phyloP scores from a whole-genome alignment of 371 early-diverging fungal genomes.

The Funneliformis caledonium region DNA sequence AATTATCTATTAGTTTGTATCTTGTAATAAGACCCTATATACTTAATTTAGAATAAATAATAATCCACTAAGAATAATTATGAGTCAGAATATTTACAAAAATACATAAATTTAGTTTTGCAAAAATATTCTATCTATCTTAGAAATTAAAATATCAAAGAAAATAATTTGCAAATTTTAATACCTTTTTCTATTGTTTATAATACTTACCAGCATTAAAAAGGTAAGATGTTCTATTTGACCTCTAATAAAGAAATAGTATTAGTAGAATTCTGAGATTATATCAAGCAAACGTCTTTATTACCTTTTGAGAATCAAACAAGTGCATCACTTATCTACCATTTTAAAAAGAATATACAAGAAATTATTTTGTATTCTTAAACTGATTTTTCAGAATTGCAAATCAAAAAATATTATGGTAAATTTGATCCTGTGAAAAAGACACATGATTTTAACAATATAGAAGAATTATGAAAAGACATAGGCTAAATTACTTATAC shows the following conservation, averaged over 20 bases:
- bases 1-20: constrained; percentile 16
- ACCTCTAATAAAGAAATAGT: constrained; percentile 18
- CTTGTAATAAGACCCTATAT: constrained; percentile 7
- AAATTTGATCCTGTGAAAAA: too few relatives aligned
- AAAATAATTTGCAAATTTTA: constrained; percentile 17
- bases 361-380: too few relatives aligned
- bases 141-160: constrained; percentile 23
- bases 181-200: neutral
- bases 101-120: constrained; percentile 30
- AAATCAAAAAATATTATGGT: too few relatives aligned
- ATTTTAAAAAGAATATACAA: too few relatives aligned
- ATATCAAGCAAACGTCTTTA: neutral
- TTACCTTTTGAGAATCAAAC: too few relatives aligned
- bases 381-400: too few relatives aligned
- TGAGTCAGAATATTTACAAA: constrained; percentile 16
- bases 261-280: neutral
- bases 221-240: constrained; percentile 23
- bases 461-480: too few relatives aligned
- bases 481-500: too few relatives aligned
- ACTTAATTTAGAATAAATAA: constrained; percentile 25
- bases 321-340: too few relatives aligned
- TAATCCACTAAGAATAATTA: neutral
- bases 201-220: constrained; percentile 21
- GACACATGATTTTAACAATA: too few relatives aligned
- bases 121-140: constrained; percentile 32